Evolutionary conservation across 75 land plant species (phyloP), one percentile per base, ranked within the genome.

Genomic region (Ceratopteris richardii): DNA sequence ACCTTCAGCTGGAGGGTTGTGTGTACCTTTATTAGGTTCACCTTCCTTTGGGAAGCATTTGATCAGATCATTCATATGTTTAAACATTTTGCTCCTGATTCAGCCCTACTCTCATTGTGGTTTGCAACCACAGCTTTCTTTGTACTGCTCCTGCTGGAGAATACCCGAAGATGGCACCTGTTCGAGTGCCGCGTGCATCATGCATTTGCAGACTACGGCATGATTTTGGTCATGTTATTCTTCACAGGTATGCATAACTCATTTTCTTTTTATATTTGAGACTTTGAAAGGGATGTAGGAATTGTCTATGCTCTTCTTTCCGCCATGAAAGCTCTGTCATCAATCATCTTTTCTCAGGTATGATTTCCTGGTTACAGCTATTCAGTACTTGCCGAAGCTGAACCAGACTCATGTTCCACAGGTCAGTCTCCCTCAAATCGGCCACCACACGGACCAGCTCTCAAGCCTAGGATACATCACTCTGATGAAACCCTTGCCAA

Each of bases 91-190:
- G 29, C 67, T 16, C 26, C 52, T 44, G 71, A 62, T 14, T 40
- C 71, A 21, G 67, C 71, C 7, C 27, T 61, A 29, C 29, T 68
- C 41, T 68, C 71, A 17, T 43, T 68, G 13, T 68, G 71, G 71
- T 67, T 68, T 41, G 71, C 66, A n/a, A 52, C 71, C 28, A 29
- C 41, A 48, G 36, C 57, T 20, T 40, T 61, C 50, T 54, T 62
- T 30, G 26, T 62, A 1, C 31, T 67, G 19, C 31, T 26, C n/a
- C 25, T 41, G n/a, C 46, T 68, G 26, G 23, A 23, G n/a, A 31
- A 40, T 19, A 30, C 66, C 29, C 51, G 44, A 22, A n/a, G 22
- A 22, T 51, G 47, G 28, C 20, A 23, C 24, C 29, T 31, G 29
- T 9, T 44, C 29, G 46, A 44, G 16, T 17, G 13, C 22, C 67